Evolutionary conservation across 148 eudicot genomes (phyloP), one percentile per base, ranked within the genome.

Genomic region (Fagopyrum homotropicum): DNA sequence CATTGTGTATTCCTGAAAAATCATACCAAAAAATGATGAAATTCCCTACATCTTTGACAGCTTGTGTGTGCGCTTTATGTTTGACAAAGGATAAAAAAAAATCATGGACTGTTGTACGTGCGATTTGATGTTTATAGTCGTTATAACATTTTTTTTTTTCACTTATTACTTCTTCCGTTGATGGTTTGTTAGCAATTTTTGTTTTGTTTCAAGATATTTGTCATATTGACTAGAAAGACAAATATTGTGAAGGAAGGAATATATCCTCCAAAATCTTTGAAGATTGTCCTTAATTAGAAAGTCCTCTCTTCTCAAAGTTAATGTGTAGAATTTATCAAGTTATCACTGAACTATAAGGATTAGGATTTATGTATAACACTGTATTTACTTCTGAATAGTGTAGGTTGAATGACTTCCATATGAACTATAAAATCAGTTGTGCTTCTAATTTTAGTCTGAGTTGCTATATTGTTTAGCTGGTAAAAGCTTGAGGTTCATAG

Each of bases 61-160:
- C 26, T 22, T 22, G 26, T 22, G 26, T 22, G 26, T 22, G 26
- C 26, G 26, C 26, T 22, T 22, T 22, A 22, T 22, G 26, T 22
- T 22, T 22, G 26, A 22, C 26, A 22, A 22, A 22, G 26, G 26
- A 22, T 22, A 22, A 22, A 22, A 22, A 22, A 22, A 95, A 95
- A 78, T 98, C 99, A 8, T 90, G 98, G 99, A 92, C 94, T 73
- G 99, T 83, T 97, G 71, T 66, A 40, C 19, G 35, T 35, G 29
- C 40, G 70, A 64, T 64, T 64, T 12, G 14, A 35, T 30, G 4
- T 63, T 63, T 63, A 63, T 16, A 8, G 7, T 56, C 17, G 6
- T 35, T 35, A 1, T 35, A 35, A 2, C 40, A 56, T 56, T 56
- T 56, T 22, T 5, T 5, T 56, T 56, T 35, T 1, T 1, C 40